Base-by-base conservation (phyloP, 306 rosid genomes). In the Vachellia pachyceras region DNA sequence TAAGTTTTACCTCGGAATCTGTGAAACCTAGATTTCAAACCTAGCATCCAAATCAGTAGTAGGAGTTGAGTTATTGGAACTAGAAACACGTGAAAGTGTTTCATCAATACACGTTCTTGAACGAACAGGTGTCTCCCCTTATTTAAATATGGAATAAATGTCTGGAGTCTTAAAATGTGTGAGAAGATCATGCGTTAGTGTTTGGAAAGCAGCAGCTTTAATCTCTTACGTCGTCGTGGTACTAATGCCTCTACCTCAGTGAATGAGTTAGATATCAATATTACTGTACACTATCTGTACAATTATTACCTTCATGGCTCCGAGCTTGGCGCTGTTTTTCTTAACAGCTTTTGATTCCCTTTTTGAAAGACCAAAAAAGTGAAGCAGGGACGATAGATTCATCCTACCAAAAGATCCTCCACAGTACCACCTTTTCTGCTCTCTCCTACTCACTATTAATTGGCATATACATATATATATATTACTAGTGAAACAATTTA, bases 321-420 rank as follows among this genome's bases (percentile, higher is more conserved):
- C 80, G 84, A 64, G 39, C 54, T 81, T 55, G 63, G 13, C 80
- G 84, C 84, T 75, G 77, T 72, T 44, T 68, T 68, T 68, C 52
- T 39, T 20, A n/a, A 20, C n/a, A 10, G 73, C 11, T 17, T 68
- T 67, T 68, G 73, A 68, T 68, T 41, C 73, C 73, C 14, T n/a
- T 67, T 68, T 40, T 68, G 73, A 68, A 20, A n/a, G 73, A 20
- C 6, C 33, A 3, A 10, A 67, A 68, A 68, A 41, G 12, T 18
- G 41, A 33, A 39, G 50, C 72, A n/a, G 7, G 71, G 71, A 66
- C 46, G 15, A 20, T 8, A 58, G 6, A 9, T 55, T 33, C 7
- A 39, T 67, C 13, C 14, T 66, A 37, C 8, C 25, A 66, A 74
- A 74, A 81, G 37, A 75, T 14, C 45, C 46, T 75, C 41, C 44